Evolutionary conservation across 306 rosid genomes (phyloP), one percentile per base, ranked within the genome.

Genomic region (Dryas alaskensis): DNA sequence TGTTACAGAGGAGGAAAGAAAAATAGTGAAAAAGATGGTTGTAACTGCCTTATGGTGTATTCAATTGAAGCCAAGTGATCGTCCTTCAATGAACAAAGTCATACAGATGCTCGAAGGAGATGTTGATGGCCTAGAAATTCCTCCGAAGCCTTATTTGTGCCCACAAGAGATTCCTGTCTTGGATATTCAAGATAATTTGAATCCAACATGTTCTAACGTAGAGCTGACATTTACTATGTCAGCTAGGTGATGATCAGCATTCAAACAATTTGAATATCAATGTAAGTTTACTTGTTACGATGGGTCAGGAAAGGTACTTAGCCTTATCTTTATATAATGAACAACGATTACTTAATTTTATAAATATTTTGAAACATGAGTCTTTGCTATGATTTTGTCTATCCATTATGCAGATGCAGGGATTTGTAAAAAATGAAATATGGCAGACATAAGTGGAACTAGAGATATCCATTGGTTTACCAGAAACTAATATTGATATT

Each of bases 31-130:
- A 22, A 55, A 57, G 8, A 61, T 61, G 77, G 27, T 73, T 19
- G 47, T 72, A 27, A 63, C 12, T 6, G 69, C 77, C 25, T 49
- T 73, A 10, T 61, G 69, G 77, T 61, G 77, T 31, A 68, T 68
- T 4, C 73, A 68, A 68, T 8, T 68, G 60, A 68, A 68, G 6
- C 73, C 73, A 47, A 51, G 48, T 68, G 60, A 68, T 50, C 60
- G 60, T 50, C 60, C 73, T 6, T 14, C 73, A 8, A 50, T 68
- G 73, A 68, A 68, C 16, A 5, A 10, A 68, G 73, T 40, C 40
- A 31, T 50, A 31, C 46, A 53, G 45, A 50, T 68, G 73, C 73
- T 68, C 0, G 60, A 68, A 50, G 60, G 73, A 31, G 73, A 68
- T 16, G 60, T 40, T 16, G 60, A 68, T 8, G 4, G 27, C 60